These are phyloP conservation scores for Nakaseomyces delphensis DNA, from an alignment of 1,139 yeast genomes.

Conservation along the genomic window DNA sequence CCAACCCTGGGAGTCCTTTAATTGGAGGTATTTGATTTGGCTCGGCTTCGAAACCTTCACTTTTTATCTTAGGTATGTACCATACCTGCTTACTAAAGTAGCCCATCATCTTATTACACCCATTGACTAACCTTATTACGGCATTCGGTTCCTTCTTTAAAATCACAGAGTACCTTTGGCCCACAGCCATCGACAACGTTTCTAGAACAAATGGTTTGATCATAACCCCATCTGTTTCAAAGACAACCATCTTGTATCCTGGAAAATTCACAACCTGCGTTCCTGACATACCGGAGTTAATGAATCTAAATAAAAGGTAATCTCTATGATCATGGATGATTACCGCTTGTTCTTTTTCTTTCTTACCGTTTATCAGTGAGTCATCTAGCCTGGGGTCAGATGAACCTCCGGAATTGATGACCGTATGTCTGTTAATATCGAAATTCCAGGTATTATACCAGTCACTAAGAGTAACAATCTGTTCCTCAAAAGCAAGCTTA, in stretches of 20 bases:
- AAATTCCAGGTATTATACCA: slow-evolving; percentile 55
- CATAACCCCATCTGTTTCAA: slow-evolving; percentile 64
- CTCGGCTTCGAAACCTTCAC: neutral
- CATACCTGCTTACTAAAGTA: slow-evolving; percentile 21
- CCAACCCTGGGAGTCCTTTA: slow-evolving; percentile 18
- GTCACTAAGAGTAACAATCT: slow-evolving; percentile 54
- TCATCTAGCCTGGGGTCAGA: slow-evolving; percentile 29
- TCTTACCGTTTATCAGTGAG: slow-evolving; percentile 41
- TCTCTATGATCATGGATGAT: slow-evolving; percentile 45
- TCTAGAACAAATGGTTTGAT: slow-evolving; percentile 48
- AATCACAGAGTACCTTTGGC: slow-evolving; percentile 64
- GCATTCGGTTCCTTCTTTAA: slow-evolving; percentile 34
- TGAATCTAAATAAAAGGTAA: slow-evolving; percentile 38
- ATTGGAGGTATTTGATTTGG: slow-evolving; percentile 8
- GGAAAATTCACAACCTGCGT: slow-evolving; percentile 40
- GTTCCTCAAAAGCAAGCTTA: slow-evolving; percentile 42
- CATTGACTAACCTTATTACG: slow-evolving; percentile 20
- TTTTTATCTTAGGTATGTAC: slow-evolving; percentile 10
- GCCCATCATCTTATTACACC: slow-evolving; percentile 30
- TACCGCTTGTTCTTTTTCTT: slow-evolving; percentile 46
- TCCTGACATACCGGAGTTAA: slow-evolving; percentile 39
- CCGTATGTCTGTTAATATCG: slow-evolving; percentile 46
- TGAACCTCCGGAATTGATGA: slow-evolving; percentile 30
- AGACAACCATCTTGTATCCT: slow-evolving; percentile 43
- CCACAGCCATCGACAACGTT: slow-evolving; percentile 56